Evolutionary conservation across 2,329 filamentous ascomycete genomes (phyloP), one percentile per base, ranked within the genome.

Genomic region (Zasmidium cellare): DNA sequence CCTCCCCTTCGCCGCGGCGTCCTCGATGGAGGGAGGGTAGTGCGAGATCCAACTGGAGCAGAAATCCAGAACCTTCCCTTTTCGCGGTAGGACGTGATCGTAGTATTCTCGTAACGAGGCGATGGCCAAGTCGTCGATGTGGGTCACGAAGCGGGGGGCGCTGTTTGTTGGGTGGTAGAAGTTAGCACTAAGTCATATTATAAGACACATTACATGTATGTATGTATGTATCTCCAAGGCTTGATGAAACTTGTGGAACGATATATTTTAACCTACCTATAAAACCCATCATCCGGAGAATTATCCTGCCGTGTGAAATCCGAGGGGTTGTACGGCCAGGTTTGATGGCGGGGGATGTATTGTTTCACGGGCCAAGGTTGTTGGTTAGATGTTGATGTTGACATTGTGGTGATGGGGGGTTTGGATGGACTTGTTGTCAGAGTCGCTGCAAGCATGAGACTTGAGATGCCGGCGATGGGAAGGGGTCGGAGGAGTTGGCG

Each of bases 111-210:
- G 70, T 1, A 84, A 65, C 0, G 73, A 69, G 3, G 67, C 65
- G 51, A 82, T 80, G 0, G 80, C 79, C 3, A 74, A 71, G 45
- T 81, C 78, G 62, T 83, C 81, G 63, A 83, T 83, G 57, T 83
- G 81, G 11, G 80, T 80, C 1, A 83, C 80, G 60, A 82, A 80
- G 16, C 80, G 75, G 1, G 80, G 77, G 18, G 72, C n/a, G n/a
- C n/a, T n/a, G n/a, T n/a, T n/a, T n/a, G n/a, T n/a, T n/a, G n/a
- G n/a, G n/a, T n/a, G n/a, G n/a, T n/a, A n/a, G n/a, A n/a, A n/a
- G n/a, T n/a, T n/a, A n/a, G n/a, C n/a, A n/a, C n/a, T n/a, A n/a
- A n/a, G n/a, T n/a, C n/a, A n/a, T n/a, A n/a, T n/a, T n/a, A n/a
- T n/a, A n/a, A n/a, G n/a, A n/a, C n/a, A n/a, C n/a, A n/a, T n/a